phyloP scores from a whole-genome alignment of 164 flowering plant genomes.

The Malania oleifera region DNA sequence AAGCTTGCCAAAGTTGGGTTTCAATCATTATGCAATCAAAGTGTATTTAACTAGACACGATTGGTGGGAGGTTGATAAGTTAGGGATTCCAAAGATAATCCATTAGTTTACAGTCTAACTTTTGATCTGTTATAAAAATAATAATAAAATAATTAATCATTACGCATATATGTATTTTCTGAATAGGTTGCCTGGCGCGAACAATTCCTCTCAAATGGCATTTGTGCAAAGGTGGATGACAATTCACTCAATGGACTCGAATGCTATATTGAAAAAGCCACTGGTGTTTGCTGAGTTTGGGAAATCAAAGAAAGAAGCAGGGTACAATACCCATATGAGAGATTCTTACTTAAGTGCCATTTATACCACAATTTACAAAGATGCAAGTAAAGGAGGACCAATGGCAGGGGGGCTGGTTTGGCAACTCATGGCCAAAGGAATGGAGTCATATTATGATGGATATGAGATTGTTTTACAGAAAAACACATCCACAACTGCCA shows the following conservation, averaged over 20 bases:
- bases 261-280: constrained; percentile 23
- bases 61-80: too few species aligned
- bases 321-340: constrained; percentile 14
- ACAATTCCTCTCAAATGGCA: constrained; percentile 13
- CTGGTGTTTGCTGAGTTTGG: constrained; percentile 32
- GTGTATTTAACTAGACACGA: too few species aligned
- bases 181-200: constrained; percentile 27
- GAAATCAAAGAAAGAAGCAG: constrained; percentile 24
- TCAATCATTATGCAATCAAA: too few species aligned
- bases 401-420: constrained; percentile 29
- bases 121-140: too few species aligned
- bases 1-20: too few species aligned
- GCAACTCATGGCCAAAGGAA: constrained; percentile 32
- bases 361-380: constrained; percentile 14
- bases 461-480: constrained; percentile 25
- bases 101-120: too few species aligned
- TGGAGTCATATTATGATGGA: constrained; percentile 30
- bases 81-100: too few species aligned
- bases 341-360: constrained; percentile 16
- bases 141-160: too few species aligned
- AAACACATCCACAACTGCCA: constrained; percentile 13
- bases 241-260: constrained; percentile 23
- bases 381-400: constrained; percentile 21
- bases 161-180: neutral
- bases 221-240: constrained; percentile 30